Evolutionary conservation across 116 monocot species (phyloP).

Genomic region (Phalaenopsis hybrid): DNA sequence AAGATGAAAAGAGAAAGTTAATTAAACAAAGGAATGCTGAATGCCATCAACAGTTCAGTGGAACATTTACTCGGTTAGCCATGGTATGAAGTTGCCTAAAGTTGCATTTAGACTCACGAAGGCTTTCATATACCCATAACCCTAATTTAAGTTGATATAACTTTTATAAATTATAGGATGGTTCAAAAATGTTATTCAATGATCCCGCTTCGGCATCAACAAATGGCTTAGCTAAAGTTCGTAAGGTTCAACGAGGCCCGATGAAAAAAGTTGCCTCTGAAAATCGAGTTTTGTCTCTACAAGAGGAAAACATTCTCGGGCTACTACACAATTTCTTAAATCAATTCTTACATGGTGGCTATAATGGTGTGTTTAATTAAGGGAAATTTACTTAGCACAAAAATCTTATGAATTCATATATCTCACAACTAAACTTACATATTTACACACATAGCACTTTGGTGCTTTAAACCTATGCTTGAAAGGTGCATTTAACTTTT

Average conservation of each 20-base stretch:
- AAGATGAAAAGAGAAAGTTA: conserved; percentile 50
- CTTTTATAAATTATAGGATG: conserved; percentile 49
- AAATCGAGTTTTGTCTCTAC: conserved; percentile 23
- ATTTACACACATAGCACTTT: too few relatives aligned
- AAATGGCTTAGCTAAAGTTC: conserved; percentile 44
- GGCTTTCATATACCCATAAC: not conserved
- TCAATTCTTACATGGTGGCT: conserved; percentile 71
- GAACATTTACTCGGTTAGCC: conserved; percentile 62
- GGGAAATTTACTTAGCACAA: not conserved
- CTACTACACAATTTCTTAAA: conserved; percentile 55
- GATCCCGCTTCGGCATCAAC: conserved; percentile 51
- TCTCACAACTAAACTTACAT: too few relatives aligned
- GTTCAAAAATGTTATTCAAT: conserved; percentile 65
- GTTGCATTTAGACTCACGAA: not conserved
- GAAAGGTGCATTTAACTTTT: too few relatives aligned
- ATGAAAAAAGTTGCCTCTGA: conserved; percentile 82
- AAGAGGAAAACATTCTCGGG: conserved; percentile 46
- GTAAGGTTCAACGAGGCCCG: conserved; percentile 60
- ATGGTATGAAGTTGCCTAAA: conserved; percentile 39
- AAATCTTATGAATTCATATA: too few relatives aligned
- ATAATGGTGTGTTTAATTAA: conserved; percentile 54
- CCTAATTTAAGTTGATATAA: not conserved
- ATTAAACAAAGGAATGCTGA: conserved; percentile 39
- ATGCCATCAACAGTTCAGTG: conserved; percentile 47
- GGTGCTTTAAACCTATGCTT: too few relatives aligned